Conservation (phyloP, 2,329 filamentous ascomycete genomes). For the Rutstroemia sp. region DNA sequence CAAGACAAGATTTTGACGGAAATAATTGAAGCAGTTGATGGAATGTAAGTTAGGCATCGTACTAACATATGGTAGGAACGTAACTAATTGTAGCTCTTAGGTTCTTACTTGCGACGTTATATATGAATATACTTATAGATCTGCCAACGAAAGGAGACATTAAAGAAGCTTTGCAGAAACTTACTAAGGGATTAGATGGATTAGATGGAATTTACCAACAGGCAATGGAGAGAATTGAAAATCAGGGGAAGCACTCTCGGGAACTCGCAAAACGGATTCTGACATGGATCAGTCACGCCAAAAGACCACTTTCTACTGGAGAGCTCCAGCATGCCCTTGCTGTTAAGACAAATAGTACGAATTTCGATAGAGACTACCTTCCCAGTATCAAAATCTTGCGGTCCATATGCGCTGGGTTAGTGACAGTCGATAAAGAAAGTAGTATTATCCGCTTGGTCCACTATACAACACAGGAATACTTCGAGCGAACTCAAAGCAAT, state of each 20-base stretch:
- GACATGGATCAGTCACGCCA: constrained; percentile 35
- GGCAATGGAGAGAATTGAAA: constrained; percentile 32
- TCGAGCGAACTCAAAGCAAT: constrained; percentile 11
- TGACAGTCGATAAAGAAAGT: constrained; percentile 5
- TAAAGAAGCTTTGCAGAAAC: constrained; percentile 18
- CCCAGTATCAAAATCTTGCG: constrained; percentile 14
- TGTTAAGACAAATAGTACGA: constrained; percentile 22
- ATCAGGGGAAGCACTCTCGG: constrained; percentile 1
- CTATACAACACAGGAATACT: constrained; percentile 28
- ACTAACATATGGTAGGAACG: too few relatives aligned
- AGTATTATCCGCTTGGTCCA: constrained; percentile 19
- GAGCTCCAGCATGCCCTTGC: constrained; percentile 40
- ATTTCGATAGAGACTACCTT: constrained; percentile 27
- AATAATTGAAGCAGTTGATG: constrained; percentile 22
- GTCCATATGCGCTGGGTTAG: constrained; percentile 23
- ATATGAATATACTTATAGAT: constrained; percentile 17
- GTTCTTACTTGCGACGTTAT: constrained; percentile 28
- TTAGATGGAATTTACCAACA: constrained; percentile 34
- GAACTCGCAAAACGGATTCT: constrained; percentile 6
- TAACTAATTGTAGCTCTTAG: constrained; percentile 5
- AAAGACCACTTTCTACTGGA: constrained; percentile 26
- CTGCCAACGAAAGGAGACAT: too few relatives aligned
- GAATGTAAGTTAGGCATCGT: constrained; percentile 22
- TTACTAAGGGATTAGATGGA: constrained; percentile 22
- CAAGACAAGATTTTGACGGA: constrained; percentile 18